Conservation (phyloP, 2,329 filamentous ascomycete genomes). For the Aspergillus sp. region DNA sequence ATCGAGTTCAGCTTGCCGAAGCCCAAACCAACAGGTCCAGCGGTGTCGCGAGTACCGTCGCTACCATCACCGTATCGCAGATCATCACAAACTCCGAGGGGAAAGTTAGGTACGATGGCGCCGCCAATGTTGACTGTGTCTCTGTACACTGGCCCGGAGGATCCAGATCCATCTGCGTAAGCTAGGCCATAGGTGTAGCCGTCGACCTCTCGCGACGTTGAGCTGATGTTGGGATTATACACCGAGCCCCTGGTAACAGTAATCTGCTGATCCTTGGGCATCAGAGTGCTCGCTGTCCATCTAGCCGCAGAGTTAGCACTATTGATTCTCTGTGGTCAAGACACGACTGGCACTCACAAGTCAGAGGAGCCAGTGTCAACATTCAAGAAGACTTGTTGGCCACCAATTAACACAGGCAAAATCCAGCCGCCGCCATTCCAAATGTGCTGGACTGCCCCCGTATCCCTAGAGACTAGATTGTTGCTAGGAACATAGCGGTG, state of each 20-base stretch:
- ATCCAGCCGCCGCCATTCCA: slow-evolving; percentile 11
- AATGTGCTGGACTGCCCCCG: slow-evolving; percentile 8
- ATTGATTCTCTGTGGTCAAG: not conserved
- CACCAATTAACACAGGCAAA: slow-evolving; percentile 8
- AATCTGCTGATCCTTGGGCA: slow-evolving; percentile 8
- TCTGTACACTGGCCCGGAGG: slow-evolving; percentile 6
- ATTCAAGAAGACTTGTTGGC: slow-evolving; percentile 10
- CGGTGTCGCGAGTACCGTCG: slow-evolving; percentile 8
- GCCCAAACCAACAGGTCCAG: slow-evolving; percentile 9
- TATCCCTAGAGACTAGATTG: slow-evolving; percentile 1
- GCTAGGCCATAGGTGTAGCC: slow-evolving; percentile 1
- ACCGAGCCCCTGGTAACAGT: slow-evolving; percentile 8
- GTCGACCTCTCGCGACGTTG: not conserved
- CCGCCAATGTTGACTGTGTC: slow-evolving; percentile 13
- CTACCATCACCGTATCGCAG: slow-evolving; percentile 4
- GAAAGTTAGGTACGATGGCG: slow-evolving; percentile 11
- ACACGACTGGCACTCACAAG: not conserved
- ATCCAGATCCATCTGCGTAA: slow-evolving; percentile 11
- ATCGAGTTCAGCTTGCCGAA: slow-evolving; percentile 10
- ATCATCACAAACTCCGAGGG: slow-evolving; percentile 7
- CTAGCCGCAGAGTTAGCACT: not conserved
- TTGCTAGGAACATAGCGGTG: slow-evolving; percentile 5
- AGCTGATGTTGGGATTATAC: slow-evolving; percentile 9
- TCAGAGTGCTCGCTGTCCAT: slow-evolving; percentile 8
- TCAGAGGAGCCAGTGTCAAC: slow-evolving; percentile 12